Evolutionary conservation across 257 asterid genomes (phyloP).

Genomic region (Jacaranda mimosifolia): DNA sequence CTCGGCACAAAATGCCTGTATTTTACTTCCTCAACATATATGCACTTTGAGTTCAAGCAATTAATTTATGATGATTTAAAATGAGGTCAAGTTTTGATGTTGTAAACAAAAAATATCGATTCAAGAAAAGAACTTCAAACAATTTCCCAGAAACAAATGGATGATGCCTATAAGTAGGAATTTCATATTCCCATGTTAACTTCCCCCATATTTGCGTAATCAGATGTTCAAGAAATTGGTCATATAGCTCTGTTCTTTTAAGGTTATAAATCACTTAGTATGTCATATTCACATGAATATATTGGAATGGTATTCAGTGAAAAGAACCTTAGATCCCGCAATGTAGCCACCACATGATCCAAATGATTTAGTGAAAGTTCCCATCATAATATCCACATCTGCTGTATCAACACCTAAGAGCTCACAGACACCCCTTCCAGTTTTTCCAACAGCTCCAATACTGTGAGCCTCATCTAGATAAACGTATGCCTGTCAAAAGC

Average conservation of each 20-base stretch:
- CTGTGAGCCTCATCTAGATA: constrained; percentile 99
- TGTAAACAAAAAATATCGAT: not conserved
- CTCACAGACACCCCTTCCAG: constrained; percentile 99
- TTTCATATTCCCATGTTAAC: constrained; percentile 12
- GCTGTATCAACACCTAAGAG: constrained; percentile 96
- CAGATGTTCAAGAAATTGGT: not conserved
- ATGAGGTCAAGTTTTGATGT: not conserved
- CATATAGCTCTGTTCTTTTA: not conserved
- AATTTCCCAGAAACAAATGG: constrained; percentile 8
- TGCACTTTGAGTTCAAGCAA: not conserved
- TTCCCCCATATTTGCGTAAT: not conserved
- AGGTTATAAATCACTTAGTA: constrained; percentile 25
- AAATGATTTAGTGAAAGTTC: constrained; percentile 98
- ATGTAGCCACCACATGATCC: constrained; percentile 99
- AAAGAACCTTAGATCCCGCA: constrained; percentile 91
- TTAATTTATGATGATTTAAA: constrained; percentile 4
- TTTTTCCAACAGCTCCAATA: constrained; percentile 97
- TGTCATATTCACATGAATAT: constrained; percentile 30
- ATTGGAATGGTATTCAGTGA: constrained; percentile 27
- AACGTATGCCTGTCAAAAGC: constrained; percentile 67
- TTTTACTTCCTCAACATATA: constrained; percentile 8
- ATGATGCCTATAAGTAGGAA: constrained; percentile 11
- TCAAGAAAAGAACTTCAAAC: not conserved
- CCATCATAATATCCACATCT: constrained; percentile 98
- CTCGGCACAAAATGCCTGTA: not conserved